Conservation (phyloP, 2,329 filamentous ascomycete species). For the Dryadomyces sulphureus region DNA sequence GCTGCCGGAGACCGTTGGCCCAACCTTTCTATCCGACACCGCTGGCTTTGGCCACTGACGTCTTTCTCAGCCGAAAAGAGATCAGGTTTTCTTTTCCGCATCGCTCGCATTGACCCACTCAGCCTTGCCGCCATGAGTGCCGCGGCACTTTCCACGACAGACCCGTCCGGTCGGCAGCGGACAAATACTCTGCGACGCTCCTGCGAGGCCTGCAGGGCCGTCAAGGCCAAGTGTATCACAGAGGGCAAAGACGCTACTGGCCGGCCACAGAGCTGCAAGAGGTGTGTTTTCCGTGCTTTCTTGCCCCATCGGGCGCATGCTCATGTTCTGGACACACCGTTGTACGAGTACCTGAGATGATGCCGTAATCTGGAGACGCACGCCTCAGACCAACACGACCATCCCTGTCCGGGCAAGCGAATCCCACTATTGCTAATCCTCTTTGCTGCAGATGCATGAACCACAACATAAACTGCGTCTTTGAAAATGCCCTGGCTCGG, state of each 20-base stretch:
- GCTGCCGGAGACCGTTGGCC: no score
- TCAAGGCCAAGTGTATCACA: constrained; percentile 13
- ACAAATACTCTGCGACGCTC: constrained; percentile 12
- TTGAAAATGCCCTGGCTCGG: constrained; percentile 13
- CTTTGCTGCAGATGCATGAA: constrained; percentile 6
- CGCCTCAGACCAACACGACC: no score
- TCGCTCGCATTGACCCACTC: no score
- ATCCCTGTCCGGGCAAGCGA: neutral
- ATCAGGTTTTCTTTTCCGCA: no score
- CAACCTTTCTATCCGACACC: no score
- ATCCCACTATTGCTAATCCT: neutral
- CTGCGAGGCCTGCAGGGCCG: constrained; percentile 12
- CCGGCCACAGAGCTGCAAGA: constrained; percentile 9
- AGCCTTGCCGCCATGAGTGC: constrained; percentile 1
- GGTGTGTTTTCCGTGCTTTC: constrained; percentile 3
- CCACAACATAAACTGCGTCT: constrained; percentile 10
- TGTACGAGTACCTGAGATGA: no score
- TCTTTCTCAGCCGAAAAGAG: no score
- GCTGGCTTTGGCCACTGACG: no score
- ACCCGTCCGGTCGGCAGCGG: constrained; percentile 4
- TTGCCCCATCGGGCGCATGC: no score
- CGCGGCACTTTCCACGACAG: neutral
- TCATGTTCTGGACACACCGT: no score
- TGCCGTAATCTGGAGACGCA: no score
- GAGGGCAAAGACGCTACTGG: constrained; percentile 1